phyloP scores from a whole-genome alignment of 1,139 yeast species.

The Kodamaea derodonti region DNA sequence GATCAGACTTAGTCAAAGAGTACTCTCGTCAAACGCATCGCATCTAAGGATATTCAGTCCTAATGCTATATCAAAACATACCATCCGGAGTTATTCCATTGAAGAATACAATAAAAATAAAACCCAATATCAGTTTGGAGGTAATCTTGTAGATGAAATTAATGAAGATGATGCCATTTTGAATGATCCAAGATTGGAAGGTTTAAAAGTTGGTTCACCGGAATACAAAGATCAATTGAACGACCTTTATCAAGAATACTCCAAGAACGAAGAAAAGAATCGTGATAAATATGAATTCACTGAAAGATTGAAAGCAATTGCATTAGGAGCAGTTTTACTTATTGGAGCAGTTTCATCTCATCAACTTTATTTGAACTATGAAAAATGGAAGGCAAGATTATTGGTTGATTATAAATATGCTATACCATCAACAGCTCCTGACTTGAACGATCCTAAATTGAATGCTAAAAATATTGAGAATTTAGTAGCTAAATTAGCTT shows the following conservation, averaged over 20 bases:
- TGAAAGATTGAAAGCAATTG: constrained; percentile 36
- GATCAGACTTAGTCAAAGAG: too few relatives aligned
- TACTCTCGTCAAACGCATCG: too few relatives aligned
- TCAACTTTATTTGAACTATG: constrained; percentile 41
- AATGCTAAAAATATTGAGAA: constrained; percentile 25
- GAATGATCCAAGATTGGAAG: constrained; percentile 32
- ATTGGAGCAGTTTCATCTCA: constrained; percentile 34
- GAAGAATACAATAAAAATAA: constrained; percentile 40
- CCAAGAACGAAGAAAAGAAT: constrained; percentile 19
- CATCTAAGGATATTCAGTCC: too few relatives aligned
- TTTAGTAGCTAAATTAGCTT: constrained; percentile 22
- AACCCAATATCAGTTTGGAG: constrained; percentile 33
- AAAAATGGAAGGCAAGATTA: constrained; percentile 27
- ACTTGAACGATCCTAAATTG: constrained; percentile 25
- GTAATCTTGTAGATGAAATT: constrained; percentile 20
- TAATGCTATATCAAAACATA: too few relatives aligned
- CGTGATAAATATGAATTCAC: constrained; percentile 23
- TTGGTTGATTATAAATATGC: constrained; percentile 26
- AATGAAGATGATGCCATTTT: constrained; percentile 15
- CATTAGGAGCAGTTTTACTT: constrained; percentile 28
- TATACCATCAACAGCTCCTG: constrained; percentile 24
- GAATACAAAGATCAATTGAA: constrained; percentile 36
- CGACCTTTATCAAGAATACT: constrained; percentile 27
- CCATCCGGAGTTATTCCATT: too few relatives aligned
- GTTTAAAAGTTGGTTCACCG: constrained; percentile 30